Percentiles rank a stretch among this genome's conserved stretches.
Evolutionary conservation across 371 early-diverging fungal species (phyloP).

Genomic region (Mortierella sp.): DNA sequence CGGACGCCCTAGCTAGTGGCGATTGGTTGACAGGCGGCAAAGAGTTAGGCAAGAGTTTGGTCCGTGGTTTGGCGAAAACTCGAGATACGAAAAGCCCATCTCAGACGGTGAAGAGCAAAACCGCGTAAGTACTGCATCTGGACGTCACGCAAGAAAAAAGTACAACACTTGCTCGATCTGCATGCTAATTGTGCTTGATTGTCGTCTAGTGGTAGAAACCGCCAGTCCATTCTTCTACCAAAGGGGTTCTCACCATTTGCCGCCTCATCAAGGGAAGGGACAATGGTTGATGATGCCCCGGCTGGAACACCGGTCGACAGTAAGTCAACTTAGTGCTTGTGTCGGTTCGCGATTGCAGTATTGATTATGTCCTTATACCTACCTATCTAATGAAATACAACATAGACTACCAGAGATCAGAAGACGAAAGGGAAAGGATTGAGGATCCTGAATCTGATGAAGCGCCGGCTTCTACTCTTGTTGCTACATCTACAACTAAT

Average conservation of each 20-base stretch:
- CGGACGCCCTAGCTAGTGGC: constrained; percentile 48
- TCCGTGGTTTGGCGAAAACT: constrained; percentile 50
- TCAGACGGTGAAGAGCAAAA: constrained; percentile 35
- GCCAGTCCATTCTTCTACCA: constrained; percentile 33
- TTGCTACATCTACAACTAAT: constrained; percentile 11
- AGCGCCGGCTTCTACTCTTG: neutral
- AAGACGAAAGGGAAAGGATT: constrained; percentile 26
- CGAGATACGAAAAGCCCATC: constrained; percentile 41
- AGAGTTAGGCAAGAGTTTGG: constrained; percentile 51
- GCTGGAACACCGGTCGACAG: constrained; percentile 15
- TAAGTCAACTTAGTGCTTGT: constrained; percentile 17
- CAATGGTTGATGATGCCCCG: constrained; percentile 42
- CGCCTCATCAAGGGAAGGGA: constrained; percentile 21
- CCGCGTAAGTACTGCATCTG: constrained; percentile 42
- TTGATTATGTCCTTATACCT: too few species aligned
- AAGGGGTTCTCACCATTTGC: constrained; percentile 27
- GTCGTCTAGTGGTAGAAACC: constrained; percentile 26
- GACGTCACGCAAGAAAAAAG: too few species aligned
- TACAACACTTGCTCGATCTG: neutral
- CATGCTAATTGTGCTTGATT: neutral
- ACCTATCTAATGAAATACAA: neutral
- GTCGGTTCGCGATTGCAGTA: too few species aligned
- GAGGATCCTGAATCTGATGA: constrained; percentile 37
- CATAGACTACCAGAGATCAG: constrained; percentile 27
- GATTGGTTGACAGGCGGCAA: constrained; percentile 58